These are phyloP conservation scores for Paecilomyces variotii DNA, from an alignment of 2,329 filamentous ascomycete species.

Conservation along the genomic window DNA sequence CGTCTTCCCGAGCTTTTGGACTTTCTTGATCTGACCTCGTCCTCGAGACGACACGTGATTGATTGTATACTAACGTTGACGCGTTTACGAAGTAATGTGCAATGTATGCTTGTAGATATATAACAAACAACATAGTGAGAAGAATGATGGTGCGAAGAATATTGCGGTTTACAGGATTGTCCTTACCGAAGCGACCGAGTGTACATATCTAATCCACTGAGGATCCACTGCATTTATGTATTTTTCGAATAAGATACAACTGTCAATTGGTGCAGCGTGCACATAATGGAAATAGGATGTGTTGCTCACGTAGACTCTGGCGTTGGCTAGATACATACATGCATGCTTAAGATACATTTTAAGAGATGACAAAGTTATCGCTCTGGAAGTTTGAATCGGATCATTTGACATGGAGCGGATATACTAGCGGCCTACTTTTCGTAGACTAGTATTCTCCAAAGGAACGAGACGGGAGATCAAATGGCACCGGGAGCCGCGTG, in stretches of 20 bases:
- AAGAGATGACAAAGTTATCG: background rate
- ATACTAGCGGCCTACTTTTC: background rate
- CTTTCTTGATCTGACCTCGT: slow-evolving; percentile 65
- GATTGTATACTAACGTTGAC: background rate
- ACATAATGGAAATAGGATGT: background rate
- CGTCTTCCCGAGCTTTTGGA: slow-evolving; percentile 98
- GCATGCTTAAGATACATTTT: background rate
- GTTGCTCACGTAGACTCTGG: background rate
- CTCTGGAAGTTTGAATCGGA: background rate
- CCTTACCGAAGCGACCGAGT: too few relatives aligned
- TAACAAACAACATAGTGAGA: background rate
- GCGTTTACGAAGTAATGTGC: background rate
- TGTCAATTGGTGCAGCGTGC: background rate
- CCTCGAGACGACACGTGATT: background rate
- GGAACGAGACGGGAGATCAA: background rate
- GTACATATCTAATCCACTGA: too few relatives aligned
- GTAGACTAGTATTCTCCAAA: too few relatives aligned
- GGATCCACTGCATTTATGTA: too few relatives aligned
- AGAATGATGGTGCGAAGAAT: background rate
- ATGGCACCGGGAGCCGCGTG: background rate
- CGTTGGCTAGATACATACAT: background rate
- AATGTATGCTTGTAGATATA: background rate
- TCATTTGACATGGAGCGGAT: background rate
- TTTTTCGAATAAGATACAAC: background rate
- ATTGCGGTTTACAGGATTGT: background rate